A percentile compares a stretch with the other conserved stretches of the same genome.
phyloP scores from a whole-genome alignment of 2,329 filamentous ascomycete genomes.

The Ophiocordyceps camponoti-saundersi region DNA sequence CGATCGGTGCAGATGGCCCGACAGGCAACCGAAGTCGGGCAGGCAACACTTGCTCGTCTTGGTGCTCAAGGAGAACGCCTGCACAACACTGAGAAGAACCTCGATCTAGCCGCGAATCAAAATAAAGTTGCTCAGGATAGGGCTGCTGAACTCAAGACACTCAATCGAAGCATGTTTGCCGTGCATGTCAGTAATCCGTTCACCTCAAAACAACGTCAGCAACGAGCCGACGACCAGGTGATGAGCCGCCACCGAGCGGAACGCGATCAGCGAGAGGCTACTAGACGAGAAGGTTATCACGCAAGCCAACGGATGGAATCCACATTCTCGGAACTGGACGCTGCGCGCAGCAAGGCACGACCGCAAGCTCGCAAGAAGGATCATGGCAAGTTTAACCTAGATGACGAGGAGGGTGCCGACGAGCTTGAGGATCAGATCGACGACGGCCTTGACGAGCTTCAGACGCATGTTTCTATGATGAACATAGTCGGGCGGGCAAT shows the following conservation, averaged over 20 bases:
- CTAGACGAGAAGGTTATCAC: slow-evolving; percentile 32
- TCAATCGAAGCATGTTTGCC: slow-evolving; percentile 85
- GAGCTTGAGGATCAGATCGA: slow-evolving; percentile 40
- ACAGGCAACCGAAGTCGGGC: slow-evolving; percentile 38
- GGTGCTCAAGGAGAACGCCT: slow-evolving; percentile 66
- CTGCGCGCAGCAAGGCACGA: slow-evolving; percentile 9
- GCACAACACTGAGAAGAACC: slow-evolving; percentile 66
- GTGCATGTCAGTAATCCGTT: slow-evolving; percentile 66
- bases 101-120: slow-evolving; percentile 64
- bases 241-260: slow-evolving; percentile 53
- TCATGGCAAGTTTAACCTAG: slow-evolving; percentile 55
- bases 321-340: slow-evolving; percentile 25
- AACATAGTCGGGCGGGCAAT: slow-evolving; percentile 61
- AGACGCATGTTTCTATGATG: slow-evolving; percentile 50
- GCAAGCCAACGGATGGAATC: slow-evolving; percentile 36
- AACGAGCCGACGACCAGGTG: slow-evolving; percentile 48
- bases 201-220: slow-evolving; percentile 48
- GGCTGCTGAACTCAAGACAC: slow-evolving; percentile 64
- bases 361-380: slow-evolving; percentile 20
- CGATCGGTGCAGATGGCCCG: slow-evolving; percentile 22
- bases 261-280: slow-evolving; percentile 46
- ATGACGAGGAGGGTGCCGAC: slow-evolving; percentile 43
- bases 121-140: slow-evolving; percentile 64
- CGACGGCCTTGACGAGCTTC: slow-evolving; percentile 43
- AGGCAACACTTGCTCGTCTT: slow-evolving; percentile 54